A percentile compares a stretch with the other conserved stretches of the same genome.
phyloP scores from a whole-genome alignment of 495 filamentous ascomycete species.

The Annulohypoxylon stygium region DNA sequence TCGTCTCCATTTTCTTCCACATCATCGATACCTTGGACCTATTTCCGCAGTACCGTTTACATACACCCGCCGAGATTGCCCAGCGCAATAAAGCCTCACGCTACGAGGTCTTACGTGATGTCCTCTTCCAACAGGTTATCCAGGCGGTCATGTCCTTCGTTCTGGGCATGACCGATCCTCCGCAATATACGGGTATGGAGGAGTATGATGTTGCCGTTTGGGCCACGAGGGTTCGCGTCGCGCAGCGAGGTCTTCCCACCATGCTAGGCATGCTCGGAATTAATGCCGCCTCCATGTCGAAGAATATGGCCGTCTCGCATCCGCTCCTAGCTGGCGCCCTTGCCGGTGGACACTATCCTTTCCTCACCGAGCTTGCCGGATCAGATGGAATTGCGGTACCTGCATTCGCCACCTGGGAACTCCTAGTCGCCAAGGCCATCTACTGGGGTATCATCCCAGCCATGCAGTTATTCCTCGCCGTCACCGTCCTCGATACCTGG shows the following conservation, averaged over 20 bases:
- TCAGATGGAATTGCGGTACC: conserved; percentile 59
- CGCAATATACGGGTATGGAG: conserved; percentile 76
- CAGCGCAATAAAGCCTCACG: conserved; percentile 88
- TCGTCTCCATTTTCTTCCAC: conserved; percentile 87
- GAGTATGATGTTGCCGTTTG: conserved; percentile 86
- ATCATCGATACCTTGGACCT: conserved; percentile 82
- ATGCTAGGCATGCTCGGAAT: conserved; percentile 69
- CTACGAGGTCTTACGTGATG: conserved; percentile 86
- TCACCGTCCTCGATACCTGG: conserved; percentile 89
- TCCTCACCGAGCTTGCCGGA: conserved; percentile 61
- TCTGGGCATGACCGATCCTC: conserved; percentile 73
- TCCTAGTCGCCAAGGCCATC: conserved; percentile 75
- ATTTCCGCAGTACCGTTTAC: conserved; percentile 88
- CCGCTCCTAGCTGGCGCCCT: conserved; percentile 75
- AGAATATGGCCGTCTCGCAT: conserved; percentile 68
- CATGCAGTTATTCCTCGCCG: conserved; percentile 78
- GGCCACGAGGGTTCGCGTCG: conserved; percentile 79
- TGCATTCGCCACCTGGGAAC: conserved; percentile 80
- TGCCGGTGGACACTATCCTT: conserved; percentile 80
- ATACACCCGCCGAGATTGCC: conserved; percentile 89
- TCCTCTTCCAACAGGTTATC: conserved; percentile 89
- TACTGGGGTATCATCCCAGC: conserved; percentile 84
- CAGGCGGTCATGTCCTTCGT: conserved; percentile 76
- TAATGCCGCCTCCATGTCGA: conserved; percentile 66
- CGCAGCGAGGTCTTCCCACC: conserved; percentile 75